Evolutionary conservation across 2,329 filamentous ascomycete species (phyloP), one percentile per base, ranked within the genome.

Genomic region (Trichoderma sp.): DNA sequence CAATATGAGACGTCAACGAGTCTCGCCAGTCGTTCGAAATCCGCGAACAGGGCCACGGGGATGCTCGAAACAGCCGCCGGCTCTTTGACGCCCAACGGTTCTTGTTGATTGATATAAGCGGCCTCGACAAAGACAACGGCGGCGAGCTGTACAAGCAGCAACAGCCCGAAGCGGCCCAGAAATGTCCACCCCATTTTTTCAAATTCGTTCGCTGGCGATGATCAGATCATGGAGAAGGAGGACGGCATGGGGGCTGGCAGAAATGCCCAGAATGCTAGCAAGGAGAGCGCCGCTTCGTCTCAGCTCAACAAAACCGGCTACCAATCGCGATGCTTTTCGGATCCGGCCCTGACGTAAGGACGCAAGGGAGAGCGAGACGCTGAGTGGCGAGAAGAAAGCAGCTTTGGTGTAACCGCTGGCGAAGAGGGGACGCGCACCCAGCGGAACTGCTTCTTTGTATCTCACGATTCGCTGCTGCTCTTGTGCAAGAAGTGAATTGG

Each of bases 1-100:
- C 97, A 99, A 85, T 98, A 98, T 65, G 95, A 88, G 76, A 98
- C 97, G 83, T 99, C 97, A 77, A 98, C 96, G 31, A 98, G 89
- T 72, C 95, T 92, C n/a, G 96, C 91, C 74, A 96, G 88, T 80
- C 97, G 94, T 84, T 98, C 95, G 16, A 99, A 91, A 21, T 94
- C 92, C 75, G 90, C 86, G 85, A 97, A 98, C 77, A 98, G 88
- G 29, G 87, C 81, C 33, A 85, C 81, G 5, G 93, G 92, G 74
- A 97, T 78, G 29, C 73, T 59, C n/a, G 75, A 71, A 21, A 65
- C 16, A 24, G 71, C 27, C 41, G 53, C 12, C 24, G 31, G 38
- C 24, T 38, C 53, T n/a, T 56, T 74, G 63, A 2, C 41, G 50
- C 38, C 59, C 62, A 74, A 59, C 50, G 53, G 56, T n/a, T 69